Percentiles rank a stretch among this genome's conserved stretches.
Conservation (phyloP, 192 early-diverging fungal genomes). For the Linnemannia elongata region DNA sequence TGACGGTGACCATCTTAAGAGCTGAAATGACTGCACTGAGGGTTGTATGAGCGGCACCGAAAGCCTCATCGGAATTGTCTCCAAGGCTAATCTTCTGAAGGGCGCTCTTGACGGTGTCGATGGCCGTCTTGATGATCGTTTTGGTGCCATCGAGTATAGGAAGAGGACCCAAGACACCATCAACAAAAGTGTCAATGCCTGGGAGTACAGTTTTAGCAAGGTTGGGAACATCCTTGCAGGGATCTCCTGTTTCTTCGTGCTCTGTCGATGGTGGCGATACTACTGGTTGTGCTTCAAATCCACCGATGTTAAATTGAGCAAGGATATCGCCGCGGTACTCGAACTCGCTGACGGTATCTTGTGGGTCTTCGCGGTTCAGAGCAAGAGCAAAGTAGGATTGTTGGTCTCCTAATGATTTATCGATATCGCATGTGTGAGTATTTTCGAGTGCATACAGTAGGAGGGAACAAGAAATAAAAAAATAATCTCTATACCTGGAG, state of each 20-base stretch:
- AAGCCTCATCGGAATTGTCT: neutral
- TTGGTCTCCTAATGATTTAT: neutral
- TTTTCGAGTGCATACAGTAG: neutral
- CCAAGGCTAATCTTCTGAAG: neutral
- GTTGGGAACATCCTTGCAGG: neutral
- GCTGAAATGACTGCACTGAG: neutral
- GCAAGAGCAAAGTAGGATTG: constrained; percentile 7
- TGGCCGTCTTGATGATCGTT: neutral
- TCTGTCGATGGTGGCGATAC: neutral
- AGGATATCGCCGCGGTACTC: constrained; percentile 8
- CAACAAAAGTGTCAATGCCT: neutral
- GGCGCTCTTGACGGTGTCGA: neutral
- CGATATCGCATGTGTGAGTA: neutral
- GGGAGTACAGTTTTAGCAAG: neutral
- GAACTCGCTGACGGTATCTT: constrained; percentile 14
- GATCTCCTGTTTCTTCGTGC: neutral
- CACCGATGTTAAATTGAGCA: neutral
- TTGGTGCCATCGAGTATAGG: neutral
- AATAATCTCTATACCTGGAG: neutral
- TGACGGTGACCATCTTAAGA: neutral
- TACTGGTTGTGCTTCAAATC: neutral
- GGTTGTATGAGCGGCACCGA: neutral
- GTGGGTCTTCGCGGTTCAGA: neutral
- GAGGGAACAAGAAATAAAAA: neutral
- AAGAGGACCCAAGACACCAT: neutral